Base-by-base conservation (phyloP, 1,139 yeast genomes). In the Candida frijolesensis region DNA sequence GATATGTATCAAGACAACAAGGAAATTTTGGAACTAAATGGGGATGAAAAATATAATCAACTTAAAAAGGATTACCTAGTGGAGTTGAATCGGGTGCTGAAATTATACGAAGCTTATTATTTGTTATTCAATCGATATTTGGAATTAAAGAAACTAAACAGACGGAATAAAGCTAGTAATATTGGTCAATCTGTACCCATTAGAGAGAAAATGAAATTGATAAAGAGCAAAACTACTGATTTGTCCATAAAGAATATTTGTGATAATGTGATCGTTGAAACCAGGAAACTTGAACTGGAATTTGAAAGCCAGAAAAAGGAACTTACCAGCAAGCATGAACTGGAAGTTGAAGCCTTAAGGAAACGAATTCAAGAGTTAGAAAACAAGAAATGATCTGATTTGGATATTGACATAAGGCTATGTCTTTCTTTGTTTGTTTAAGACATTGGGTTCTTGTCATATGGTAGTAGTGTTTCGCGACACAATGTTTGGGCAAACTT, bases 101-200 rank as follows among this genome's bases (percentile, higher is more conserved):
- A 52, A 12, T 64, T 74, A 45, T 71, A 71, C 54, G 60, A 68
- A 45, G 70, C 71, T 14, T 80, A 76, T 57, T 70, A 74, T 54
- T 64, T 67, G 48, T 65, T 80, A 30, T 71, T 74, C 32, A 59
- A 68, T 44, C 77, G 76, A 57, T 79, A 79, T 57, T 66, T 72
- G 40, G 66, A 65, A 14, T 59, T 78, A 52, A 76, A 74, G 51
- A 54, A 27, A 19, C 15, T 19, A 8, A 45, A 30, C 5, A 38
- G 32, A 27, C 30, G 34, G 40, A 27, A 33, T 3, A 22, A 18
- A 15, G 25, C n/a, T 12, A 32, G 10, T 11, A 42, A 19, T 12
- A 42, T 12, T 9, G 15, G 29, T 9, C 18, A 27, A 10, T 46
- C 50, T 12, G 44, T 53, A 22, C 47, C 59, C 3, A 43, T 64